Evolutionary conservation across 2,329 filamentous ascomycete genomes (phyloP), one percentile per base, ranked within the genome.

Genomic region (Elsinoe perseae): DNA sequence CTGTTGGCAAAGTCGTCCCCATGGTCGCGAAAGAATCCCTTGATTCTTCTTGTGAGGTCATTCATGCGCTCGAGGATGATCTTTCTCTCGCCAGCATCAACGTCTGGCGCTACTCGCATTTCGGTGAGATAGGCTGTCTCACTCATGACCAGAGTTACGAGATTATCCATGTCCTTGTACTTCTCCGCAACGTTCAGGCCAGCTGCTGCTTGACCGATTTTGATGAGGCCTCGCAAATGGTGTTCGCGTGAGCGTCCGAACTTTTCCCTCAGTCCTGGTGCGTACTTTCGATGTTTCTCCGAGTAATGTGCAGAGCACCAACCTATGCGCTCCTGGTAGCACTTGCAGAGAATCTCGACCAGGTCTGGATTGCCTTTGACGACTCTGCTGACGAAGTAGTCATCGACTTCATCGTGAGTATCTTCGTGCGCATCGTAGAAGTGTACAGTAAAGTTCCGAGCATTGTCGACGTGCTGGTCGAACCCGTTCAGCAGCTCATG

Each of bases 1-100:
- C 89, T 86, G 63, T 84, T 84, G 2, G 86, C 84, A 69, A 87
- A 90, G 1, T 75, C 73, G 60, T 83, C 76, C 14, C 82, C 82
- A 62, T 86, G 87, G 23, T 72, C 76, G n/a, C 77, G 75, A 64
- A 90, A 87, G 63, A 80, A 79, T 5, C 67, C 62, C 25, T 67
- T 64, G n/a, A 77, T 71, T 14, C 70, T 70, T 38, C 70, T 28
- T 14, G 70, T 76, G 36, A 64, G 44, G 5, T 70, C 65, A 16
- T 72, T 71, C 54, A 79, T 71, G 54, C 77, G 77, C 32, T 75
- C 66, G 34, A 75, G 70, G 8, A 73, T 71, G 60, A 75, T 73
- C 9, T 66, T 64, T 56, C 74, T 62, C 36, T 61, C 27, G 9
- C 59, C 50, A 20, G 58, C 36, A 4, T 68, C 65, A 38, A 66